These are phyloP conservation scores for Fusarium sp. DNA, from an alignment of 2,329 filamentous ascomycete species.

Conservation along the genomic window DNA sequence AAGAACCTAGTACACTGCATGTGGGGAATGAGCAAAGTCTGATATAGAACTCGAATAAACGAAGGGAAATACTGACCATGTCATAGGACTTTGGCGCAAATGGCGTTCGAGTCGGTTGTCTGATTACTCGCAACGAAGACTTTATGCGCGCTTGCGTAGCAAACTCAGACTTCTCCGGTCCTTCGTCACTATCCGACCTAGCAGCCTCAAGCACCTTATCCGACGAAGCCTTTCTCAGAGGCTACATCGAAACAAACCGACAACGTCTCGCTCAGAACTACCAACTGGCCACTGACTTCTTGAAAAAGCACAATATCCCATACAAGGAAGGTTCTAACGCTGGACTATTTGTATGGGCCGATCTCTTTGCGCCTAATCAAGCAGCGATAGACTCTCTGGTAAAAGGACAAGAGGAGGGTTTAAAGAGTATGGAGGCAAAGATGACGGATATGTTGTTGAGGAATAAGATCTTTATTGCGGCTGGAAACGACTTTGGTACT, in stretches of 20 bases:
- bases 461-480: neutral
- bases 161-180: neutral
- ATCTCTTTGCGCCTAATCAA: neutral
- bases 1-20: neutral
- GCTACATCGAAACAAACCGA: fast-evolving
- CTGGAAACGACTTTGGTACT: neutral
- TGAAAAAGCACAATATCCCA: neutral
- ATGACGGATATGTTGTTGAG: neutral
- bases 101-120: neutral
- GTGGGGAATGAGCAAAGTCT: slow-evolving; percentile 4
- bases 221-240: neutral
- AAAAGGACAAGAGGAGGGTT: fast-evolving
- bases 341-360: neutral
- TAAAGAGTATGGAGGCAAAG: fast-evolving
- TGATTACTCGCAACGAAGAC: fast-evolving
- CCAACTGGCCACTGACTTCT: neutral
- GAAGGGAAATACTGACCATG: fast-evolving
- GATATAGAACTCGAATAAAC: fast-evolving
- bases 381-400: fast-evolving
- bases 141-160: neutral
- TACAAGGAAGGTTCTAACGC: neutral
- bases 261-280: neutral
- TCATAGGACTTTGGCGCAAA: neutral
- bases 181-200: neutral
- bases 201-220: neutral